Base-by-base conservation (phyloP, 1,284 basidiomycete species). In the Fistulinella staudtii region DNA sequence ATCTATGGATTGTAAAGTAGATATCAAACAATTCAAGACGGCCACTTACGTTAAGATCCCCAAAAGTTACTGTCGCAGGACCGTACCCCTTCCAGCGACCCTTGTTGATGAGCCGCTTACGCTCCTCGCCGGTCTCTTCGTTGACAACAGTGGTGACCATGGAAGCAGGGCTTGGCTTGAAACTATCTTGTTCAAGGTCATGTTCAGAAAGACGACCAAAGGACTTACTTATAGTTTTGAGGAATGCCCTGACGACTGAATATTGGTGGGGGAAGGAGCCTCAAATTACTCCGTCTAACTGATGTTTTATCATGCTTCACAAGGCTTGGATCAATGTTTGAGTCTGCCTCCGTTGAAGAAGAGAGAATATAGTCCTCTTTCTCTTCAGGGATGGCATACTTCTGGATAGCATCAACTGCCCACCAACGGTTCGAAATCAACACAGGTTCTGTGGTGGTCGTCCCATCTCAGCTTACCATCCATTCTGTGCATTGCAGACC, bases 181-280 rank as follows among this genome's bases (percentile, higher is more conserved):
- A 90, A 50, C 90, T 92, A 50, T 10, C 10, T 18, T 3, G 31
- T n/a, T 29, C 25, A 48, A 41, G 27, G 41, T 21, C 33, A 22
- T 35, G 7, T n/a, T 4, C 31, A 9, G 18, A 36, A 34, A 50
- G 8, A 42, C 9, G 9, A 14, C 42, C 4, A 14, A 41, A 29
- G 15, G 4, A 44, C 29, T 42, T 41, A 89, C 89, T 82, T 85
- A 70, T 92, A 93, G 39, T 77, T 77, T 51, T 87, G 82, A 18
- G 89, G 80, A 33, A 92, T 77, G 0, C 72, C 72, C 52, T 89
- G 84, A 23, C 89, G 75, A 55, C 85, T 87, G 65, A 93, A 93
- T 35, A 92, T 63, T 6, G 90, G 89, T 2, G 91, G 90, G 24
- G 91, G 89, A 49, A 90, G 80, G 9, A 89, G 69, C 18, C 85